Evolutionary conservation across 1,284 basidiomycete genomes (phyloP).

Genomic region (Tremellales sp.): DNA sequence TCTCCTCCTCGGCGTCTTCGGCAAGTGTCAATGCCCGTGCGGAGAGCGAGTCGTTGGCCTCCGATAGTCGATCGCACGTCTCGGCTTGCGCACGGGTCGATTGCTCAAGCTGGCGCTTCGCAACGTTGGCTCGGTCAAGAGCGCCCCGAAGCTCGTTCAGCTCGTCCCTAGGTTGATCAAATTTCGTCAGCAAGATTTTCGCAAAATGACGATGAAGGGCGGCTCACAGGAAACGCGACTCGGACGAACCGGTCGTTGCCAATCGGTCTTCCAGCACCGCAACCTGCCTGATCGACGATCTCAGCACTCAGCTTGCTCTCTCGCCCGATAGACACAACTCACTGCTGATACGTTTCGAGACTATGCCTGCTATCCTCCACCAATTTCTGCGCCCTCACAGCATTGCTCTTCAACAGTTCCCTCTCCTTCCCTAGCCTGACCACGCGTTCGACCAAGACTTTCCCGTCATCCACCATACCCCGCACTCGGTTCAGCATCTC

Average conservation of each 20-base stretch:
- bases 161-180: constrained; percentile 66
- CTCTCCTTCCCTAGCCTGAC: constrained; percentile 79
- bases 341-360: constrained; percentile 78
- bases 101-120: constrained; percentile 67
- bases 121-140: constrained; percentile 58
- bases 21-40: constrained; percentile 68
- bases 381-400: constrained; percentile 79
- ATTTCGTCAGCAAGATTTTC: constrained; percentile 1
- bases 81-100: constrained; percentile 67
- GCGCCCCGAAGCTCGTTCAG: constrained; percentile 59
- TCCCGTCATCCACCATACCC: constrained; percentile 73
- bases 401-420: constrained; percentile 82
- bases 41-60: constrained; percentile 70
- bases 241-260: constrained; percentile 43
- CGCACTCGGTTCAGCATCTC: constrained; percentile 71
- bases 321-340: constrained; percentile 52
- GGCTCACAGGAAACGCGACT: constrained; percentile 33
- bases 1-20: constrained; percentile 59
- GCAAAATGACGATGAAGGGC: constrained; percentile 1
- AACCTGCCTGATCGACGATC: constrained; percentile 62
- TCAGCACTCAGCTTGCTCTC: constrained; percentile 77
- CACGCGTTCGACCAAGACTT: constrained; percentile 72
- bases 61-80: constrained; percentile 63
- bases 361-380: constrained; percentile 71
- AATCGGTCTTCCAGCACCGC: constrained; percentile 69